A percentile compares a stretch with the other conserved stretches of the same genome.
Evolutionary conservation across 768 basidiomycete genomes (phyloP).

Genomic region (Lanmaoa rubissima): DNA sequence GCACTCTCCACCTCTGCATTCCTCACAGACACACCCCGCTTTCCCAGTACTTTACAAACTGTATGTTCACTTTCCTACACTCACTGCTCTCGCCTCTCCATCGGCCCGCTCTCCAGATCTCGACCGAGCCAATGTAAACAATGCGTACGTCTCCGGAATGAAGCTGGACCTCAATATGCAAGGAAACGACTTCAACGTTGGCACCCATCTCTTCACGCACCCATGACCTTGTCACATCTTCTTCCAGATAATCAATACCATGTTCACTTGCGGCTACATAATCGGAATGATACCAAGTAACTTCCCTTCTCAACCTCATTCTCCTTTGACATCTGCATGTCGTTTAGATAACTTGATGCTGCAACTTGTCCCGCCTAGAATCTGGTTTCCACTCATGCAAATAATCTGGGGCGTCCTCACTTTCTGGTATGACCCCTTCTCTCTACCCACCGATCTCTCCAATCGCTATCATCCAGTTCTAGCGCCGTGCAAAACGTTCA

Average conservation of each 20-base stretch:
- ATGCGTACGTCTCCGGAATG: conserved; percentile 82
- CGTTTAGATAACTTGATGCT: conserved; percentile 60
- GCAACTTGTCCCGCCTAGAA: conserved; percentile 57
- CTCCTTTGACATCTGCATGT: conserved; percentile 2
- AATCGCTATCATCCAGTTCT: conserved; percentile 39
- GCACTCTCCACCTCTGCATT: conserved; percentile 7
- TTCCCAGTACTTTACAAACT: conserved; percentile 64
- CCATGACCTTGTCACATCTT: not conserved
- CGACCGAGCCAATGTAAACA: conserved; percentile 65
- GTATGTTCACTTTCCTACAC: conserved; percentile 32
- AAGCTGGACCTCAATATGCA: conserved; percentile 65
- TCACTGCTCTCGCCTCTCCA: not conserved
- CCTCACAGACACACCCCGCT: not conserved
- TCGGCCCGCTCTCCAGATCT: conserved; percentile 43
- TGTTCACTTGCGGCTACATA: conserved; percentile 75
- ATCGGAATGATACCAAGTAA: conserved; percentile 71
- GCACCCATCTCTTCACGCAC: conserved; percentile 1
- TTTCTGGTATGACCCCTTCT: conserved; percentile 44
- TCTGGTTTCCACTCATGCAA: conserved; percentile 67
- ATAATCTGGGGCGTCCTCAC: conserved; percentile 66
- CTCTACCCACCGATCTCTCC: not conserved
- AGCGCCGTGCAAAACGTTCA: conserved; percentile 53
- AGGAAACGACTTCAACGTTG: conserved; percentile 61
- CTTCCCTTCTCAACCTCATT: conserved; percentile 1
- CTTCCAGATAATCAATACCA: conserved; percentile 58